Conservation (phyloP, 148 eudicot genomes). For the Rhododendron molle region DNA sequence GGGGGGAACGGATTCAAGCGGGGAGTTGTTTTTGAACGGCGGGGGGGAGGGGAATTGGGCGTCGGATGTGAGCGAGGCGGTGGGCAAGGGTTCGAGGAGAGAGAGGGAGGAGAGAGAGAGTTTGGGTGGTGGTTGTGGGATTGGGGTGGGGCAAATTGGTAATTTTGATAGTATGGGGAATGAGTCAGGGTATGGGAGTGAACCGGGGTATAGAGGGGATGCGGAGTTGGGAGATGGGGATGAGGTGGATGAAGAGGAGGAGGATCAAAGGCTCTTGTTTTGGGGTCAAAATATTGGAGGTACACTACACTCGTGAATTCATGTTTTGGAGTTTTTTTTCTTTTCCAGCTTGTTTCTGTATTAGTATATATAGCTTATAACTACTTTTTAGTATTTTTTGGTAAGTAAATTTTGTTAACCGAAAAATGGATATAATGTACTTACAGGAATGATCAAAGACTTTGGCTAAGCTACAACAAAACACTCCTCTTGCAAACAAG, state of each 20-base stretch:
- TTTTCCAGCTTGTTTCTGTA: no score
- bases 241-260: slow-evolving; percentile 85
- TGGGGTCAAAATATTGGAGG: slow-evolving; percentile 73
- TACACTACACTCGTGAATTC: slow-evolving; percentile 3
- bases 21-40: slow-evolving; percentile 58
- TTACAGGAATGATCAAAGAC: no score
- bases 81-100: slow-evolving; percentile 35
- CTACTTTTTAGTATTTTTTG: no score
- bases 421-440: no score
- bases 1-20: slow-evolving; percentile 87
- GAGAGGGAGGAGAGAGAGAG: slow-evolving; percentile 45
- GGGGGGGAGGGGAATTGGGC: slow-evolving; percentile 59
- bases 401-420: no score
- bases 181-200: slow-evolving; percentile 88
- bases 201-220: slow-evolving; percentile 86
- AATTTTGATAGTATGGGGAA: slow-evolving; percentile 44
- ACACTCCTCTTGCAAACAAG: no score
- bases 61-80: slow-evolving; percentile 66
- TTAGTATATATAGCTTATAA: no score
- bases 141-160: slow-evolving; percentile 37
- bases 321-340: not conserved
- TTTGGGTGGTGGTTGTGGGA: slow-evolving; percentile 22
- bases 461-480: no score
- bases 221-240: slow-evolving; percentile 78
- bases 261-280: slow-evolving; percentile 53